Percentiles rank a stretch among this genome's conserved stretches.
phyloP scores from a whole-genome alignment of 331 rosid species.

The Rhamnella rubrinervis region DNA sequence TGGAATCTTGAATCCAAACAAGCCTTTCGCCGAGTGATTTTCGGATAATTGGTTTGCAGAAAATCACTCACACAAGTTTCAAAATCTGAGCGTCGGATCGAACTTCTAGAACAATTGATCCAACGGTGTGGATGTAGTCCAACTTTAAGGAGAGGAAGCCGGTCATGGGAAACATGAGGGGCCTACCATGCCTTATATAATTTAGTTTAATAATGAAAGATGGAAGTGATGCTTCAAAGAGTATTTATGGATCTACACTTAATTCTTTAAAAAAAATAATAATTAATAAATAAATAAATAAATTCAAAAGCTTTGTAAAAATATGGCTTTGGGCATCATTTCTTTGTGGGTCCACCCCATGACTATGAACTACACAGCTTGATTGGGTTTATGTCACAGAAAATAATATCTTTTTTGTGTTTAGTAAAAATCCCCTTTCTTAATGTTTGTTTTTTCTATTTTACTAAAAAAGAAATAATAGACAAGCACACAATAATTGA shows the following conservation, averaged over 20 bases:
- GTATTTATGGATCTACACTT: neutral
- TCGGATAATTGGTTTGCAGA: too few relatives aligned
- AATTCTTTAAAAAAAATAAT: neutral
- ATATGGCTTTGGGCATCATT: slow-evolving; percentile 15
- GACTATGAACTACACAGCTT: slow-evolving; percentile 5
- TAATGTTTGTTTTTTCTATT: neutral
- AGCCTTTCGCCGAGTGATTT: too few relatives aligned
- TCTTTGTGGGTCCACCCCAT: slow-evolving; percentile 34
- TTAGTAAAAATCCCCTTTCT: too few relatives aligned
- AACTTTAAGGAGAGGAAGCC: neutral
- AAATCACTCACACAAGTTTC: neutral
- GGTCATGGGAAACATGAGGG: neutral
- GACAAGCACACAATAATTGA: slow-evolving; percentile 10
- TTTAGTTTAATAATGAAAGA: neutral
- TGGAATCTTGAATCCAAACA: too few relatives aligned
- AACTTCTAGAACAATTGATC: neutral
- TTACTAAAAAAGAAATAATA: neutral
- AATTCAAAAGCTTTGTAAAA: slow-evolving; percentile 14
- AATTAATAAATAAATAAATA: neutral
- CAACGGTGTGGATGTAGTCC: neutral
- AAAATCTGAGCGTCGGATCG: neutral
- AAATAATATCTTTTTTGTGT: neutral
- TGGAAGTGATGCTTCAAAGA: neutral
- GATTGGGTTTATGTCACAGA: slow-evolving; percentile 3
- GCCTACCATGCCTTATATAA: neutral